A percentile compares a stretch with the other conserved stretches of the same genome.
Evolutionary conservation across 2,329 filamentous ascomycete species (phyloP).

Genomic region (Fusarium redolens): DNA sequence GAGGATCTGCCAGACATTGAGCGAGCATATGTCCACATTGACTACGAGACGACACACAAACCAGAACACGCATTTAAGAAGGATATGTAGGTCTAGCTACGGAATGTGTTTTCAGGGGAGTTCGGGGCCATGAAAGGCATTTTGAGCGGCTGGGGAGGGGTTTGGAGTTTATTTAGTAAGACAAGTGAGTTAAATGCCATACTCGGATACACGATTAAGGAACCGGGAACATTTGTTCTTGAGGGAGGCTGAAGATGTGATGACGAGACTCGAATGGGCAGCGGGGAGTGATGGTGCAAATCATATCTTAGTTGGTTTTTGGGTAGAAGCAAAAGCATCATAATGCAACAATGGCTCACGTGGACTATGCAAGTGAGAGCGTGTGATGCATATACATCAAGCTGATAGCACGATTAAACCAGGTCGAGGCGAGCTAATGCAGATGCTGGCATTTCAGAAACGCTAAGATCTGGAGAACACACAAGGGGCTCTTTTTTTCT

Average conservation of each 20-base stretch:
- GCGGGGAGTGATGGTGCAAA: background rate
- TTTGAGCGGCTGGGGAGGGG: slow-evolving; percentile 13
- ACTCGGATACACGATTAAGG: slow-evolving; percentile 9
- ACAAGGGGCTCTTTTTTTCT: background rate
- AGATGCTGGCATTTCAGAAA: slow-evolving; percentile 29
- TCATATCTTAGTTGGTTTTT: slow-evolving; percentile 11
- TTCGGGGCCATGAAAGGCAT: background rate
- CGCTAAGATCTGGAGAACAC: slow-evolving; percentile 18
- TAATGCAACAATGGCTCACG: slow-evolving; percentile 29
- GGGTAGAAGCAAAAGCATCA: background rate
- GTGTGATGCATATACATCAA: slow-evolving; percentile 22
- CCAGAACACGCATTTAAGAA: slow-evolving; percentile 81
- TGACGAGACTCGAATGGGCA: background rate
- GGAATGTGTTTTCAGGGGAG: slow-evolving; percentile 14
- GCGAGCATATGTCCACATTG: slow-evolving; percentile 94
- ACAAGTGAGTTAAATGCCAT: slow-evolving; percentile 21
- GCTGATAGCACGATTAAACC: slow-evolving; percentile 17
- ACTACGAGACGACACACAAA: slow-evolving; percentile 96
- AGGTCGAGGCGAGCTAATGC: slow-evolving; percentile 20
- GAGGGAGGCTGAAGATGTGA: background rate
- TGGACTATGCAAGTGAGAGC: slow-evolving; percentile 21
- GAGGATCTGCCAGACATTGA: slow-evolving; percentile 93
- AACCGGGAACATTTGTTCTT: background rate
- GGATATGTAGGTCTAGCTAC: slow-evolving; percentile 57
- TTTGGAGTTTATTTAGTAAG: background rate